Evolutionary conservation across 164 flowering plant genomes (phyloP).

Genomic region (Dillenia suffruticosa): DNA sequence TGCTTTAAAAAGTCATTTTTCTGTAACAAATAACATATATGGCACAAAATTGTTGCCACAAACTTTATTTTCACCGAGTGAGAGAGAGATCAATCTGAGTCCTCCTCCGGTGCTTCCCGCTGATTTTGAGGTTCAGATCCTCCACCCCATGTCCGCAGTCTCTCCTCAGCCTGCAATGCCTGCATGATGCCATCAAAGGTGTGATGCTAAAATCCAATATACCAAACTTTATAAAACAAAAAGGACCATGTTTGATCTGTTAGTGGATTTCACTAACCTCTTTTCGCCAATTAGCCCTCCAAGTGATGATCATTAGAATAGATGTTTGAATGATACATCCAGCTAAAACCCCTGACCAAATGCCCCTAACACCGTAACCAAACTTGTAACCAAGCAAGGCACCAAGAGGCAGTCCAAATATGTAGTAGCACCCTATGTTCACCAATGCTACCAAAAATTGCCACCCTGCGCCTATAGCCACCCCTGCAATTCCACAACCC

Average conservation of each 20-base stretch:
- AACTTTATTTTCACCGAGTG: too few relatives aligned
- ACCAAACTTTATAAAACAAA: too few relatives aligned
- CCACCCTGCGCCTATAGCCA: slow-evolving; percentile 68
- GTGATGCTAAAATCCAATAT: not conserved
- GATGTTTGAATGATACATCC: slow-evolving; percentile 38
- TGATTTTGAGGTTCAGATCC: slow-evolving; percentile 11
- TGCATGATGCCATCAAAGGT: slow-evolving; percentile 6
- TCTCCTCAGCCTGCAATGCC: slow-evolving; percentile 34
- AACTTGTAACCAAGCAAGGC: slow-evolving; percentile 39
- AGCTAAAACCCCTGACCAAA: slow-evolving; percentile 43
- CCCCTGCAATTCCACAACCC: slow-evolving; percentile 30
- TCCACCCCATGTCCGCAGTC: slow-evolving; percentile 30
- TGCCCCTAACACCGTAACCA: slow-evolving; percentile 33
- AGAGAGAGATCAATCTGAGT: too few relatives aligned
- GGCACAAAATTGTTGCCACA: too few relatives aligned
- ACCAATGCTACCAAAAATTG: slow-evolving; percentile 42
- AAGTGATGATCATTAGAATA: slow-evolving; percentile 19
- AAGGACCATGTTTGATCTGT: not conserved
- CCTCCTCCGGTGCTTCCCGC: too few relatives aligned
- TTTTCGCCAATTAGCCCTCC: slow-evolving; percentile 41
- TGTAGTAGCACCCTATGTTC: slow-evolving; percentile 44
- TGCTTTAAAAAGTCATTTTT: too few relatives aligned
- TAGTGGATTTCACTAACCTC: slow-evolving; percentile 22
- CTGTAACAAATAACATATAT: too few relatives aligned
- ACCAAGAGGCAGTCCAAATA: slow-evolving; percentile 50